Percentiles rank a stretch among this genome's conserved stretches.
Evolutionary conservation across 176 grass and related monocot genomes (phyloP).

Genomic region (Avena sativa): DNA sequence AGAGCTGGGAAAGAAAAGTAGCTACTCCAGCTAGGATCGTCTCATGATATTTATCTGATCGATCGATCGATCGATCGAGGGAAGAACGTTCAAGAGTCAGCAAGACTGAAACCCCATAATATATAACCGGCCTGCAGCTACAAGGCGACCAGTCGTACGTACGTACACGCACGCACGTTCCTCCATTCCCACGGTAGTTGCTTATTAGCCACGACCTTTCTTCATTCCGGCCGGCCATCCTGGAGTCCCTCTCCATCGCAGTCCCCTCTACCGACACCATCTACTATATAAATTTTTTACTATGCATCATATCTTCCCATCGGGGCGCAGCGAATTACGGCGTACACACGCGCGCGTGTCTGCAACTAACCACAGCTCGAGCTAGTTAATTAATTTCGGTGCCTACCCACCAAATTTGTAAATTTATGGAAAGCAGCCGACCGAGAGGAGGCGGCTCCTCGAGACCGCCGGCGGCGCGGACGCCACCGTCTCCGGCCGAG

Average conservation of each 20-base stretch:
- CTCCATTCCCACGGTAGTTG: not conserved
- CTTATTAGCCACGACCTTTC: not conserved
- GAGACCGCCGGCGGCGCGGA: not conserved
- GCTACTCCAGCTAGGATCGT: too few species aligned
- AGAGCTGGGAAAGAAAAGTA: too few species aligned
- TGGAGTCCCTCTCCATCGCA: not conserved
- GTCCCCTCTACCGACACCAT: too few species aligned
- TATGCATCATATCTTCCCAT: too few species aligned
- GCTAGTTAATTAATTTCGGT: not conserved
- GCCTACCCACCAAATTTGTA: not conserved
- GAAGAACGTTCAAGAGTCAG: not conserved
- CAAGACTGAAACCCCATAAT: not conserved
- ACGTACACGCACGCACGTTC: not conserved
- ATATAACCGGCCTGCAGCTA: not conserved
- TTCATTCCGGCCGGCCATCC: not conserved
- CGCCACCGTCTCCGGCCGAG: not conserved
- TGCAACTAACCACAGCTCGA: too few species aligned
- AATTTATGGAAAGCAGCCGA: slow-evolving; percentile 17
- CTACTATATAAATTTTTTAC: too few species aligned
- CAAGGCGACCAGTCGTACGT: not conserved
- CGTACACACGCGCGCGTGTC: too few species aligned
- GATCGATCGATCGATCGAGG: too few species aligned
- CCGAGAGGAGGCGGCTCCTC: not conserved
- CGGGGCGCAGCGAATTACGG: not conserved
- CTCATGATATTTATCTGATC: not conserved